phyloP scores from a whole-genome alignment of 108 stramenopile species.

The Skeletonema marinoi region DNA sequence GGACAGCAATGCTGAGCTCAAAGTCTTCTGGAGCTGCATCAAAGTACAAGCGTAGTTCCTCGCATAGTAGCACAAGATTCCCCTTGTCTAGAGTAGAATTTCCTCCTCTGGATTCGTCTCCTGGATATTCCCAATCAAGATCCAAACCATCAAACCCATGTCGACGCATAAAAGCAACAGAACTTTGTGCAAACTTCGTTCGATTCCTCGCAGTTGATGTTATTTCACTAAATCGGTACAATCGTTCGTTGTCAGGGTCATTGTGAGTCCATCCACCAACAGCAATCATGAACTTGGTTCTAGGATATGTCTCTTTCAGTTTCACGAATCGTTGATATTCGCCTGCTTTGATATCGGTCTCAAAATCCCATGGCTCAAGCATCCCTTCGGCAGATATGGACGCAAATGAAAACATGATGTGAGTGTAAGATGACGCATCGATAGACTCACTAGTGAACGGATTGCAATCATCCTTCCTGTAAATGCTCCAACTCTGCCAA shows the following conservation, averaged over 20 bases:
- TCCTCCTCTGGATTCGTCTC: slow-evolving; percentile 45
- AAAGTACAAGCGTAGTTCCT: slow-evolving; percentile 45
- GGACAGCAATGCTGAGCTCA: slow-evolving; percentile 46
- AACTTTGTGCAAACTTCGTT: slow-evolving; percentile 41
- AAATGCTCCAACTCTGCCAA: slow-evolving; percentile 48
- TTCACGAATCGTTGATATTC: slow-evolving; percentile 27
- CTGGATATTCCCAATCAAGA: slow-evolving; percentile 53
- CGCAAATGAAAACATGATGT: slow-evolving; percentile 46
- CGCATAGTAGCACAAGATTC: slow-evolving; percentile 43
- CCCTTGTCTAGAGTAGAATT: slow-evolving; percentile 25
- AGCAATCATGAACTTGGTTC: slow-evolving; percentile 33
- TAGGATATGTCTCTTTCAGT: slow-evolving; percentile 30
- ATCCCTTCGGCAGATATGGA: slow-evolving; percentile 26
- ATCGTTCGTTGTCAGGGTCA: slow-evolving; percentile 45
- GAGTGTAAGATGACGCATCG: slow-evolving; percentile 52
- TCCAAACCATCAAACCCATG: slow-evolving; percentile 48
- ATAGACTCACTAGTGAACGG: slow-evolving; percentile 35
- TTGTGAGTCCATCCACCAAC: slow-evolving; percentile 55
- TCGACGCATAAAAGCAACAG: slow-evolving; percentile 38
- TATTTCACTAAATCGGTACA: slow-evolving; percentile 38
- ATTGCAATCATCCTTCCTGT: slow-evolving; percentile 40
- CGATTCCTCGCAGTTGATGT: slow-evolving; percentile 28
- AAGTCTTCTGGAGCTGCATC: slow-evolving; percentile 47
- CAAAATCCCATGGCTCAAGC: slow-evolving; percentile 46
- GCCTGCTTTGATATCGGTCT: slow-evolving; percentile 31